Conservation (phyloP, 176 grass and related monocot genomes). For the Hordeum vulgare region MorexV3_pseudomolecules_assembly NC_058520.1:439188538-439189037, state of each 20-base stretch:
- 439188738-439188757: conserved; percentile 57
- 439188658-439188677: background rate
- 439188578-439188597: background rate
- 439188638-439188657: background rate
- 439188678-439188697: background rate
- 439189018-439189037: background rate
- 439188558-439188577: background rate
- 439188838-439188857: conserved; percentile 89
- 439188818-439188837: conserved; percentile 90
- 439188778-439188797: conserved; percentile 92
- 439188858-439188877: conserved; percentile 95
- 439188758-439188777: conserved; percentile 59
- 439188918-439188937: background rate
- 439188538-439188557: background rate
- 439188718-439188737: background rate
- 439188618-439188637: background rate
- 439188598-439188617: background rate
- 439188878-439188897: background rate
- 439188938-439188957: background rate
- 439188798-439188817: conserved; percentile 90
- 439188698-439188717: background rate
- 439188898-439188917: background rate
- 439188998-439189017: background rate
- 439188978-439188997: background rate
- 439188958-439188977: background rate